A percentile compares a stretch with the other conserved stretches of the same genome.
phyloP scores from a whole-genome alignment of 2,329 filamentous ascomycete genomes.

The Lasiodiplodia hormozganensis region DNA sequence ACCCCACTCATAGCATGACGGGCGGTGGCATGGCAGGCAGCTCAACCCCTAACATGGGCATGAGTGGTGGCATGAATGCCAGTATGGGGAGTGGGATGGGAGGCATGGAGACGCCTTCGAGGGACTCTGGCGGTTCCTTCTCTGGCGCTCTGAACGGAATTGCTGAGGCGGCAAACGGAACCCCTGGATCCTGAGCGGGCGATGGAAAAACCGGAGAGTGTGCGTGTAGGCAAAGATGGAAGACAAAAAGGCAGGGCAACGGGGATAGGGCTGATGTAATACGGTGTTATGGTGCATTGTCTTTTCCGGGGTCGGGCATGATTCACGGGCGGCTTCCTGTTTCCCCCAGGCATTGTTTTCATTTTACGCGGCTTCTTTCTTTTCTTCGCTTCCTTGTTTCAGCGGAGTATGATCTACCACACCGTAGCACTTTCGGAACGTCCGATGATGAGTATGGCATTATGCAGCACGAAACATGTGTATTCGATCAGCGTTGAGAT shows the following conservation, averaged over 20 bases:
- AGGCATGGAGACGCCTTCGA: constrained; percentile 28
- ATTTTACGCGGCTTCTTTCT: background rate
- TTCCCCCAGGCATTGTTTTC: background rate
- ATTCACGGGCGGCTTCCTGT: constrained; percentile 15
- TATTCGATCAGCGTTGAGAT: background rate
- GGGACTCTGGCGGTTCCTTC: constrained; percentile 16
- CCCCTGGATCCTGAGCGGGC: constrained; percentile 14
- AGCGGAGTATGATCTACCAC: background rate
- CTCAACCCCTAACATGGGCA: constrained; percentile 29
- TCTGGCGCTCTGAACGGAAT: constrained; percentile 29
- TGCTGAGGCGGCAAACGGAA: constrained; percentile 24
- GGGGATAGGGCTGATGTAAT: constrained; percentile 17
- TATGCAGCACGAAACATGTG: background rate
- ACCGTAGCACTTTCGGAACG: background rate
- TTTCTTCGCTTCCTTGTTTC: background rate
- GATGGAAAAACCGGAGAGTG: too few species aligned
- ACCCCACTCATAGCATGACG: constrained; percentile 16
- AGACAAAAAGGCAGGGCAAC: constrained; percentile 18
- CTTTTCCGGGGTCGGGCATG: constrained; percentile 8
- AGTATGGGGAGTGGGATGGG: constrained; percentile 32
- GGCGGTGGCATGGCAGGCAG: constrained; percentile 13
- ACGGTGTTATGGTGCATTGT: constrained; percentile 22
- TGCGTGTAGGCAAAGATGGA: background rate
- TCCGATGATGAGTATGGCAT: background rate
- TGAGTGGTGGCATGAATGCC: constrained; percentile 27